A percentile compares a stretch with the other conserved stretches of the same genome.
phyloP scores from a whole-genome alignment of 345 rosid genomes.

The Lagerstroemia speciosa region DNA sequence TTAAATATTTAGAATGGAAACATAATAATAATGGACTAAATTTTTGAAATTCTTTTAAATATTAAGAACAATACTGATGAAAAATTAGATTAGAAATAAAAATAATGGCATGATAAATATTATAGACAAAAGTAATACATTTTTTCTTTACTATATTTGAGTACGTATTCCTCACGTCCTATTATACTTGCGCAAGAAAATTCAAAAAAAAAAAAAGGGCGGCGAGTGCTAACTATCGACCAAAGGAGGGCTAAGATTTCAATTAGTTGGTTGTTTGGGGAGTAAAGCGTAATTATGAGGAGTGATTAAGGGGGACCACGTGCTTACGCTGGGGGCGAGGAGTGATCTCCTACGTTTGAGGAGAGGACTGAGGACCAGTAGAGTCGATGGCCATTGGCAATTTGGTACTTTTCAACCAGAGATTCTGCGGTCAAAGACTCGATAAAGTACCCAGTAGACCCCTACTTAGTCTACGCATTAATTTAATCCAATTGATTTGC shows the following conservation, averaged over 20 bases:
- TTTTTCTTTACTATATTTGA: too few relatives aligned
- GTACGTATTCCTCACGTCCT: too few relatives aligned
- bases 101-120: too few relatives aligned
- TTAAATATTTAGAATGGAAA: too few relatives aligned
- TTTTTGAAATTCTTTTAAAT: too few relatives aligned
- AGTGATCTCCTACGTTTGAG: conserved; percentile 23
- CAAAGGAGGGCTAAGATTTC: background rate
- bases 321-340: background rate
- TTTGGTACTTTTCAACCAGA: background rate
- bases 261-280: background rate
- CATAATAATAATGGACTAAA: too few relatives aligned
- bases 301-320: background rate
- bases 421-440: conserved; percentile 1
- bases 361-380: conserved; percentile 13
- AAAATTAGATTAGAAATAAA: too few relatives aligned
- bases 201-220: too few relatives aligned
- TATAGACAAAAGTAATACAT: too few relatives aligned
- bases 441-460: background rate
- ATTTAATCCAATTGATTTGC: background rate
- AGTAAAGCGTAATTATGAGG: background rate
- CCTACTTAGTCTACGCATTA: background rate
- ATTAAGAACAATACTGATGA: too few relatives aligned
- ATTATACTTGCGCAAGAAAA: too few relatives aligned
- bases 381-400: background rate
- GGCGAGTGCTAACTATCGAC: too few relatives aligned